phyloP scores from a whole-genome alignment of 2,329 filamentous ascomycete species.

The Diaporthe amygdali region DNA sequence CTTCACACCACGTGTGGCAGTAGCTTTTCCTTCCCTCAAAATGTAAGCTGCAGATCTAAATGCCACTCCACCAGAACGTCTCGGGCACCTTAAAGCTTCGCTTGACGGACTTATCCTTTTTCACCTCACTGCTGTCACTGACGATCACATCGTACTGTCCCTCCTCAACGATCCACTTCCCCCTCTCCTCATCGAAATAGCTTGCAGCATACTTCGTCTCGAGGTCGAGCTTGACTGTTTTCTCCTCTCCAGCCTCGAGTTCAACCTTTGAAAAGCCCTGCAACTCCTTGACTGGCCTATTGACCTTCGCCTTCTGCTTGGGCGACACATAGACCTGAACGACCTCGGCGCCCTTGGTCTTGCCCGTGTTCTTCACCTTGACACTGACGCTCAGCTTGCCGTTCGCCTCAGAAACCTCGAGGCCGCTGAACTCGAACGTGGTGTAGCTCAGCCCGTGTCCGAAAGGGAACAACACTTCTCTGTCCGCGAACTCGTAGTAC shows the following conservation, averaged over 20 bases:
- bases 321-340: constrained; percentile 63
- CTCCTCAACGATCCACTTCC: constrained; percentile 69
- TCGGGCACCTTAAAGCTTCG: constrained; percentile 61
- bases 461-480: constrained; percentile 34
- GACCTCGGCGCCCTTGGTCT: constrained; percentile 56
- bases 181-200: constrained; percentile 73
- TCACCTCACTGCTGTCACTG: constrained; percentile 59
- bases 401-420: constrained; percentile 52
- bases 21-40: not conserved
- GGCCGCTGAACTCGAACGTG: constrained; percentile 48
- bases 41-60: constrained; percentile 46
- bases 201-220: constrained; percentile 69
- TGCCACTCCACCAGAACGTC: constrained; percentile 71
- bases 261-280: constrained; percentile 71
- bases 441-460: constrained; percentile 35
- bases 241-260: constrained; percentile 63
- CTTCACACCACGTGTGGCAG: not conserved
- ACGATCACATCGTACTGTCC: constrained; percentile 70
- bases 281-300: constrained; percentile 64
- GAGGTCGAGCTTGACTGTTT: constrained; percentile 60
- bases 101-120: constrained; percentile 50
- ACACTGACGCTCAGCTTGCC: constrained; percentile 55
- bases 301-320: constrained; percentile 58
- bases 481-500: constrained; percentile 66
- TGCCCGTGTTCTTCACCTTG: constrained; percentile 67